phyloP scores from a whole-genome alignment of 495 filamentous ascomycete species.

The Talaromyces ruber region DNA sequence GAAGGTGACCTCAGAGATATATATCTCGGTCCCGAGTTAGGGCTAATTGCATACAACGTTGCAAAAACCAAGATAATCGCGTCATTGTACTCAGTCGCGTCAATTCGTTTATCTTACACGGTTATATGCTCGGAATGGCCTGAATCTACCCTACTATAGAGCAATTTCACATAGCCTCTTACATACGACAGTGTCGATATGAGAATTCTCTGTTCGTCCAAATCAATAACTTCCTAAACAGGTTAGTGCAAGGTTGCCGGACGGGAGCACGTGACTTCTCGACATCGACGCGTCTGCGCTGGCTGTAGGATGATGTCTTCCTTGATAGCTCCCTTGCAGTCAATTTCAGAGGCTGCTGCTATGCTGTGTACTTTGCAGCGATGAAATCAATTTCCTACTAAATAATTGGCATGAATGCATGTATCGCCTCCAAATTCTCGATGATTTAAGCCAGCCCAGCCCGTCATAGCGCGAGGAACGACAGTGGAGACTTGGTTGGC shows the following conservation, averaged over 20 bases:
- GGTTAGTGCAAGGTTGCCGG: neutral
- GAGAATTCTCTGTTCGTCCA: neutral
- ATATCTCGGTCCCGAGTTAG: neutral
- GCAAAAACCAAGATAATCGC: neutral
- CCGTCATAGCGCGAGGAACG: conserved; percentile 9
- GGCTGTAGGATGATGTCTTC: neutral
- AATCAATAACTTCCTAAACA: neutral
- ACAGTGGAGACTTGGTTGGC: conserved; percentile 28
- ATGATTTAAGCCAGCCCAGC: neutral
- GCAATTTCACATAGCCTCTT: neutral
- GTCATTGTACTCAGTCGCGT: neutral
- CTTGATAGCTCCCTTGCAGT: neutral
- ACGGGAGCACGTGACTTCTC: neutral
- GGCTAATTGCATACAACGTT: neutral
- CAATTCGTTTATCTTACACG: neutral
- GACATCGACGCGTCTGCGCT: neutral
- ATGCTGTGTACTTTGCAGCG: neutral
- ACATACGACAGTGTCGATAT: neutral
- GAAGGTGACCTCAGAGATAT: neutral
- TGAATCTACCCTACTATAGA: neutral
- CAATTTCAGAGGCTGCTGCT: neutral
- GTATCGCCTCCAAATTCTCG: conserved; percentile 1
- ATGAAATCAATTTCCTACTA: neutral
- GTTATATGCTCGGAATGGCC: neutral
- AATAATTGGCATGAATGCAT: conserved; percentile 8